Evolutionary conservation across 257 asterid genomes (phyloP).

Genomic region (Nicotiana noctiflora): DNA sequence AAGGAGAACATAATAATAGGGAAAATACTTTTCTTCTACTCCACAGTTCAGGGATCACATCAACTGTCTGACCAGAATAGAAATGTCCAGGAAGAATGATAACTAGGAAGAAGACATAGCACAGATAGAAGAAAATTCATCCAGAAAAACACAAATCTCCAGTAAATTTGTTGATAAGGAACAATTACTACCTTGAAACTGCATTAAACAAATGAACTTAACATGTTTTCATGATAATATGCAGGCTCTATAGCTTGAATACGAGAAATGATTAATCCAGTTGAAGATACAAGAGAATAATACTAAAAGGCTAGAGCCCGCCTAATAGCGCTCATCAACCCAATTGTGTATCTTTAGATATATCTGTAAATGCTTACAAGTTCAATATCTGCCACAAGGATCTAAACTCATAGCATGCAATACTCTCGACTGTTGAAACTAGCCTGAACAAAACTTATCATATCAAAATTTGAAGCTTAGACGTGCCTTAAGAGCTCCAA

Average conservation of each 20-base stretch:
- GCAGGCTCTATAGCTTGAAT: neutral
- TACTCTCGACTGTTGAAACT: neutral
- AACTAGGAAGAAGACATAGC: neutral
- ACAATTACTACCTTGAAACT: neutral
- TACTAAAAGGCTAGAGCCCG: neutral
- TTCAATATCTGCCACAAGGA: neutral
- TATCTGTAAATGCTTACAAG: neutral
- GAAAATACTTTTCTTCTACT: neutral
- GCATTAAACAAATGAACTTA: neutral
- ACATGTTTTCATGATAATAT: neutral
- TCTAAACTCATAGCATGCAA: conserved; percentile 3
- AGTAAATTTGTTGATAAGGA: neutral
- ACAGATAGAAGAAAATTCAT: neutral
- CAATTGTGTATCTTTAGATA: neutral
- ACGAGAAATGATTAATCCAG: neutral
- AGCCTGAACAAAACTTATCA: neutral
- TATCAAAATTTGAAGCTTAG: neutral
- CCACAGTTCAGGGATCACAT: neutral
- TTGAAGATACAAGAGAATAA: neutral
- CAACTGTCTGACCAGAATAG: neutral
- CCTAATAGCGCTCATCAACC: neutral
- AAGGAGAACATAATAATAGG: neutral
- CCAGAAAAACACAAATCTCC: neutral
- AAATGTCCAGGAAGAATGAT: neutral
- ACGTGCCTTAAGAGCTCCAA: neutral